Base-by-base conservation (phyloP, 2,329 filamentous ascomycete genomes). In the Colletotrichum sp. region DNA sequence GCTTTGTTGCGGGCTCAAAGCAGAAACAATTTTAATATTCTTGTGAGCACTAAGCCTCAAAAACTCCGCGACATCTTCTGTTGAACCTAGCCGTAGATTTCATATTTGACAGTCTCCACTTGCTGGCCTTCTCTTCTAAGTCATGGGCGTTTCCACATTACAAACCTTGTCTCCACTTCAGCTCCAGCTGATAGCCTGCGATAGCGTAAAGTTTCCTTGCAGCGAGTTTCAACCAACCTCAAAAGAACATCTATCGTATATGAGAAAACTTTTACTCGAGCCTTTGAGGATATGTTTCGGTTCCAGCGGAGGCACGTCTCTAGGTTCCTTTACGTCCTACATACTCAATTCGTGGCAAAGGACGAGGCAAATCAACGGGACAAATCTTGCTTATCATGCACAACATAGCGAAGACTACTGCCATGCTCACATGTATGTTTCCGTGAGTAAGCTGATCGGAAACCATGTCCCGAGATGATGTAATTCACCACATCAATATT, bases 301-400 rank as follows among this genome's bases (percentile, higher is more conserved):
- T 8, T 24, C n/a, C 2, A 12, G 0, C 6, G n/a, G n/a, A 21
- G 6, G 11, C 13, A 8, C 5, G 11, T 21, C 1, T 21, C 1
- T 51, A 6, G 43, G 13, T 3, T 21, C n/a, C 2, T 16, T 21
- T 2, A 12, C 4, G 11, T 13, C 2, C 43, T 1, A 12, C n/a
- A 21, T 3, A 2, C 43, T 51, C 43, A 12, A 51, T 21, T 8
- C 3, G 0, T 51, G n/a, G n/a, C 43, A 47, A 7, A 13, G 6
- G 2, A 47, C 13, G 4, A 3, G 3, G 4, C 11, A 21, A 47
- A 8, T 13, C n/a, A 21, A 51, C n/a, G 4, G 12, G 43, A 21
- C 3, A 51, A 51, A 51, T 51, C 3, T 51, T 24, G 43, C n/a
- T 51, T 12, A 11, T 0, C 13, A 2, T 24, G 43, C 11, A 51